A percentile compares a stretch with the other conserved stretches of the same genome.
These are phyloP conservation scores for Solanum rostratum DNA, from an alignment of 257 asterid species.

Conservation along the genomic window DNA sequence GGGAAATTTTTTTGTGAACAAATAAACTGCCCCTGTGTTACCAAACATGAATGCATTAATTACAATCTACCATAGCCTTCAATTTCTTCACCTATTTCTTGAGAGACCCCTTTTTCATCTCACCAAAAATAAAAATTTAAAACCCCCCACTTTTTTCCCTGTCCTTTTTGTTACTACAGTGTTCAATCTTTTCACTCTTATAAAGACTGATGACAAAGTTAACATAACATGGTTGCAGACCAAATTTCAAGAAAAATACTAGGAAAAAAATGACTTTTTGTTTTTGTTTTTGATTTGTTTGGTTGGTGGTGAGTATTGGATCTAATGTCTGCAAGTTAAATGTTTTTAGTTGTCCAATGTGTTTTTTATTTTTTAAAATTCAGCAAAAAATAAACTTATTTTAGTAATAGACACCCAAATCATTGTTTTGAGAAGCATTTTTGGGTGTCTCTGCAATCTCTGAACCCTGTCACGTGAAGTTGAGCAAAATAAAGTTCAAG, in stretches of 20 bases:
- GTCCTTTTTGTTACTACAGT: background rate
- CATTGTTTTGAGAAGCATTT: conserved; percentile 9
- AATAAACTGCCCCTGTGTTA: background rate
- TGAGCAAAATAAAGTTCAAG: background rate
- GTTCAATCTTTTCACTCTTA: background rate
- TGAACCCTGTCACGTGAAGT: conserved; percentile 27
- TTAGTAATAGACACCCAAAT: background rate
- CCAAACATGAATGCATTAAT: conserved; percentile 1
- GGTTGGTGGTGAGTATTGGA: background rate
- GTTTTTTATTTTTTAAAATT: background rate
- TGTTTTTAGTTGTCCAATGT: conserved; percentile 6
- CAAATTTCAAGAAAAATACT: background rate
- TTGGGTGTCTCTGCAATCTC: conserved; percentile 16
- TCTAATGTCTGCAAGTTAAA: conserved; percentile 4
- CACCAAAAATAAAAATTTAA: background rate
- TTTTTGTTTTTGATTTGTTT: background rate
- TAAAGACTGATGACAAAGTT: background rate
- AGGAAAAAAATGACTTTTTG: background rate
- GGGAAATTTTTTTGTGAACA: background rate
- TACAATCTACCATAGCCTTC: background rate
- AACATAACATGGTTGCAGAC: background rate
- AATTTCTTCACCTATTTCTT: conserved; percentile 3
- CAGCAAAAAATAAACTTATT: background rate
- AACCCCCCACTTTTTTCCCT: background rate
- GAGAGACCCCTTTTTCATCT: background rate